Evolutionary conservation across 2,329 filamentous ascomycete genomes (phyloP), one percentile per base, ranked within the genome.

Genomic region (Penicillium occitanis): DNA sequence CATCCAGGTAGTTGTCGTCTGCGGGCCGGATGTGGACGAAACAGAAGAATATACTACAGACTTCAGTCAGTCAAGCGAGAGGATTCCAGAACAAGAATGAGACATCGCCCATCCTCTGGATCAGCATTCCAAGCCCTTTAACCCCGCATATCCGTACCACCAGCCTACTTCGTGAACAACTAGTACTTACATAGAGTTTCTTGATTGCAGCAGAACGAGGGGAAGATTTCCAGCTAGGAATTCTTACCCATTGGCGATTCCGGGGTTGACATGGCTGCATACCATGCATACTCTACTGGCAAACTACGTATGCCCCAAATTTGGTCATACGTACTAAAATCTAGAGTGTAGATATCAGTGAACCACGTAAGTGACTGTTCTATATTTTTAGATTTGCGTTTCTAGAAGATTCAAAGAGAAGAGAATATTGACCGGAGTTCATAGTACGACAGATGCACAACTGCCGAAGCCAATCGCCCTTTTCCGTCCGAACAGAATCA

Each of bases 61-160:
- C 22, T 30, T 17, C 14, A 53, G 4, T 17, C 14, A 53, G 4
- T 46, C 42, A 3, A 10, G 42, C 11, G 28, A 17, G 50, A 53
- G 50, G 19, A 19, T 30, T 30, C 28, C 48, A n/a, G 25, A 53
- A 53, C 2, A 3, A 10, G 44, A 44, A 42, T 42, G 40, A 19
- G n/a, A 13, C 30, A 22, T 55, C 30, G n/a, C 25, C 14, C 50
- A 35, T 28, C 10, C 51, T 55, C 19, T 55, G 28, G 53, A 57
- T 57, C 53, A 40, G n/a, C 53, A 57, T 57, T 57, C 53, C 53
- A 57, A 37, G n/a, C 53, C 51, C 33, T 57, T 37, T 33, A 57
- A 57, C 53, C 33, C 53, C 53, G 33, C 53, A 57, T 40, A 57
- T 37, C 53, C 53, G 53, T 57, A 57, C 53, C 53, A 57, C 53